Percentiles rank a stretch among this genome's conserved stretches.
phyloP scores from a whole-genome alignment of 2,329 filamentous ascomycete genomes.

The Colletotrichum kahawae region DNA sequence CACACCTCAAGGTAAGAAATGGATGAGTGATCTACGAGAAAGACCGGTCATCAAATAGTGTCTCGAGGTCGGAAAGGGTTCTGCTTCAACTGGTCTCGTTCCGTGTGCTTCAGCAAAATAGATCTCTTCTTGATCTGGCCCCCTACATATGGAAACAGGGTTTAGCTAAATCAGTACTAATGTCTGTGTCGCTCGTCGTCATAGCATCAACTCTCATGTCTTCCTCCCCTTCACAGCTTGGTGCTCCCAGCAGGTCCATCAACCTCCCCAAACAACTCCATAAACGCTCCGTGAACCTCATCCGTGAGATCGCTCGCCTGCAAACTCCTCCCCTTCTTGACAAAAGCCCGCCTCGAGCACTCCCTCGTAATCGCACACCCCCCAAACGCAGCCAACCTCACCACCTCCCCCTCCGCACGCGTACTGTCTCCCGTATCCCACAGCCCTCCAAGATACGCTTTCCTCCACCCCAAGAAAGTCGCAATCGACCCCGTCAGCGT shows the following conservation, averaged over 20 bases:
- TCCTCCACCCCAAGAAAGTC: conserved; percentile 87
- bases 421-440: conserved; percentile 55
- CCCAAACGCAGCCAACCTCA: conserved; percentile 83
- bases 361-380: conserved; percentile 89
- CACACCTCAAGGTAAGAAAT: no score
- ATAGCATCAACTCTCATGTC: background rate
- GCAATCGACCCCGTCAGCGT: conserved; percentile 90
- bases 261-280: conserved; percentile 78
- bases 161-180: no score
- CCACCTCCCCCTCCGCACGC: conserved; percentile 61
- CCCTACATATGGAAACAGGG: no score
- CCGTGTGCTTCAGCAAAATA: no score
- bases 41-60: no score
- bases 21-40: no score
- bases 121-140: no score
- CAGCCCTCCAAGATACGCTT: conserved; percentile 81
- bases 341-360: conserved; percentile 86
- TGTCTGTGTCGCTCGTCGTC: background rate
- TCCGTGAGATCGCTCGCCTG: conserved; percentile 95
- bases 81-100: no score
- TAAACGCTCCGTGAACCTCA: conserved; percentile 83
- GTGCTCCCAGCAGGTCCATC: conserved; percentile 43
- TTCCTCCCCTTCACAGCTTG: conserved; percentile 33
- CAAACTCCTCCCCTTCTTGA: conserved; percentile 82
- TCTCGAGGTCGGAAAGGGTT: no score